phyloP scores from a whole-genome alignment of 805 yeast species.

The Nakazawaea ishiwadae region DNA sequence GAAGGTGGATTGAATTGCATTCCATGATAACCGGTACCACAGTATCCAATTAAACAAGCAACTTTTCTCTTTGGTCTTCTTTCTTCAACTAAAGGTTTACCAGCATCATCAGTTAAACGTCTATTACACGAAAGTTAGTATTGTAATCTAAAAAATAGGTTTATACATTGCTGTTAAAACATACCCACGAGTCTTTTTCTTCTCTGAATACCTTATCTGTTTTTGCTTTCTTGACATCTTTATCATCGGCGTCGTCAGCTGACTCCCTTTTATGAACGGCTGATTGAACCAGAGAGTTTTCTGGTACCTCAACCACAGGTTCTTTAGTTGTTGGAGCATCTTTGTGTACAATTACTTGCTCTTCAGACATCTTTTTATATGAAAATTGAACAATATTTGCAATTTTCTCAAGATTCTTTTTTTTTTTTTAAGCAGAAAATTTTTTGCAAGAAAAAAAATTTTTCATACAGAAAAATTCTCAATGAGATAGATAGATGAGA shows the following conservation, averaged over 20 bases:
- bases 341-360: not conserved
- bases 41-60: constrained; percentile 87
- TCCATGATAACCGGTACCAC: constrained; percentile 96
- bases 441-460: not conserved
- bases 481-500: not conserved
- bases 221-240: constrained; percentile 13
- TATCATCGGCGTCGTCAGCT: constrained; percentile 7
- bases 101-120: constrained; percentile 54
- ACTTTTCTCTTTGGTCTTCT: constrained; percentile 85
- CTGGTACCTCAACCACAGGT: not conserved
- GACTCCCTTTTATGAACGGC: constrained; percentile 12
- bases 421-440: not conserved
- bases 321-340: constrained; percentile 5
- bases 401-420: not conserved
- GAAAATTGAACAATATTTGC: not conserved
- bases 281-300: constrained; percentile 12
- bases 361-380: not conserved
- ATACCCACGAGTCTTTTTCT: constrained; percentile 52
- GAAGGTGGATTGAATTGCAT: constrained; percentile 91
- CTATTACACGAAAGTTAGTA: constrained; percentile 20
- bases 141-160: constrained; percentile 16
- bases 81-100: constrained; percentile 52
- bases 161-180: constrained; percentile 24
- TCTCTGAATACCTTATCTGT: constrained; percentile 14
- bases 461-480: not conserved